Evolutionary conservation across 352 stramenopile species (phyloP).

Genomic region (Phytophthora tentaculata): DNA sequence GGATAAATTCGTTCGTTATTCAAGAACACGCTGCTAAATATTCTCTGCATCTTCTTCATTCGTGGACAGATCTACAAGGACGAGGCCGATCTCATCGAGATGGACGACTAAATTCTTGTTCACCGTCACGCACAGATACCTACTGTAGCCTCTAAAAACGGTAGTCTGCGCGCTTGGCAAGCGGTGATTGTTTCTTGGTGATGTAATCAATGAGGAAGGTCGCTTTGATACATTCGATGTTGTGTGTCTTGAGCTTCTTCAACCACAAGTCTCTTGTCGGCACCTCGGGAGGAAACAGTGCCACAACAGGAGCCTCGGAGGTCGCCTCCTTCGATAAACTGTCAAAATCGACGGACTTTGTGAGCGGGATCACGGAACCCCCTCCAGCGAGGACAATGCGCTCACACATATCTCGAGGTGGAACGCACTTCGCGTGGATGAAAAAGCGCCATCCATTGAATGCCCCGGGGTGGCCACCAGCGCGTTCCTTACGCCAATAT

Average conservation of each 20-base stretch:
- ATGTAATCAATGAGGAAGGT: slow-evolving; percentile 88
- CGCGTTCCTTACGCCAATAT: slow-evolving; percentile 74
- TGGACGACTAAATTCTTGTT: slow-evolving; percentile 27
- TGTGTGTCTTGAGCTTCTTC: slow-evolving; percentile 69
- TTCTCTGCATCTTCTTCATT: slow-evolving; percentile 26
- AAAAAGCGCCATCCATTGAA: slow-evolving; percentile 78
- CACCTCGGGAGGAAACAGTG: slow-evolving; percentile 60
- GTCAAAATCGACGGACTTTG: slow-evolving; percentile 58
- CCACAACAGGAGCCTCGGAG: slow-evolving; percentile 56
- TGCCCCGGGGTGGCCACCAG: slow-evolving; percentile 51
- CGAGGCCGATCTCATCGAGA: slow-evolving; percentile 50
- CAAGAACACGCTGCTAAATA: slow-evolving; percentile 19
- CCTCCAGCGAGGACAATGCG: slow-evolving; percentile 67
- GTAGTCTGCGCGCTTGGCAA: slow-evolving; percentile 59
- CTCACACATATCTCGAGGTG: slow-evolving; percentile 83
- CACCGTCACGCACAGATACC: not conserved
- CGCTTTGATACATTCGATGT: slow-evolving; percentile 79
- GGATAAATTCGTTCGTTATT: not conserved
- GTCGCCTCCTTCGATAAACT: slow-evolving; percentile 42
- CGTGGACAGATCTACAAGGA: slow-evolving; percentile 54
- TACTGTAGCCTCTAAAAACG: slow-evolving; percentile 40
- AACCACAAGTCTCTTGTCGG: slow-evolving; percentile 68
- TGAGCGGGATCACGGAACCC: slow-evolving; percentile 66
- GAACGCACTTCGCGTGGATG: slow-evolving; percentile 75
- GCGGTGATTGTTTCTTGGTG: slow-evolving; percentile 78